Conservation (phyloP, 169 alveolate genomes). For the Eimeria brunetti region DNA sequence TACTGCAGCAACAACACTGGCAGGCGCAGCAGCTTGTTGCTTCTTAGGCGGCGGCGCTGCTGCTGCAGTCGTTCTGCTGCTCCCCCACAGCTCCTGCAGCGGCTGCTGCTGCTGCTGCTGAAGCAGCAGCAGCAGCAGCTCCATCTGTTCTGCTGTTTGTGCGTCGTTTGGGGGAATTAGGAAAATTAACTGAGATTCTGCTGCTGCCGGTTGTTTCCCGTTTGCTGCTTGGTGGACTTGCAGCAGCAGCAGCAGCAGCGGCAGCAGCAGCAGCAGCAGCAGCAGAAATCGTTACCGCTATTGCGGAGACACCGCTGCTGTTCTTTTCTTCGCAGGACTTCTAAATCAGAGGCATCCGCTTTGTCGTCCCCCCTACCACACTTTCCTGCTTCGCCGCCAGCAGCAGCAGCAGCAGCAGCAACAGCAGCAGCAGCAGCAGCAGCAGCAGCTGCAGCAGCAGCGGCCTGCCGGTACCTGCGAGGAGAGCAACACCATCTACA, state of each 20-base stretch:
- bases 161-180: conserved; percentile 50
- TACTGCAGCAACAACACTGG: not conserved
- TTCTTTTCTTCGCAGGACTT: not conserved
- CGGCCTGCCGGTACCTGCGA: not conserved
- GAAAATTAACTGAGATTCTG: conserved; percentile 22
- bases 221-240: conserved; percentile 19
- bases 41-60: conserved; percentile 52
- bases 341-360: conserved; percentile 10
- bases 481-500: conserved; percentile 45
- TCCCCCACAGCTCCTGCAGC: conserved; percentile 69
- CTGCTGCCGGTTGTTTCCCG: conserved; percentile 33
- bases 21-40: not conserved
- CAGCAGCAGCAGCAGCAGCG: conserved; percentile 68
- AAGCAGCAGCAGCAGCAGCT: conserved; percentile 52
- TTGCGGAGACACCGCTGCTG: conserved; percentile 34
- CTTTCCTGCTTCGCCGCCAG: not conserved
- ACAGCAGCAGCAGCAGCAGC: conserved; percentile 52
- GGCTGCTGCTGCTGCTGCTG: conserved; percentile 18
- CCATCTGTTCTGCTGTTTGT: conserved; percentile 49
- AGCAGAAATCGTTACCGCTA: conserved; percentile 43
- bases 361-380: not conserved
- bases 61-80: conserved; percentile 48
- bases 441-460: conserved; percentile 37
- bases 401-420: conserved; percentile 43
- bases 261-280: conserved; percentile 62